A percentile compares a stretch with the other conserved stretches of the same genome.
Conservation (phyloP, 208 protist species). For the Vickermania ingenoplastis region DNA sequence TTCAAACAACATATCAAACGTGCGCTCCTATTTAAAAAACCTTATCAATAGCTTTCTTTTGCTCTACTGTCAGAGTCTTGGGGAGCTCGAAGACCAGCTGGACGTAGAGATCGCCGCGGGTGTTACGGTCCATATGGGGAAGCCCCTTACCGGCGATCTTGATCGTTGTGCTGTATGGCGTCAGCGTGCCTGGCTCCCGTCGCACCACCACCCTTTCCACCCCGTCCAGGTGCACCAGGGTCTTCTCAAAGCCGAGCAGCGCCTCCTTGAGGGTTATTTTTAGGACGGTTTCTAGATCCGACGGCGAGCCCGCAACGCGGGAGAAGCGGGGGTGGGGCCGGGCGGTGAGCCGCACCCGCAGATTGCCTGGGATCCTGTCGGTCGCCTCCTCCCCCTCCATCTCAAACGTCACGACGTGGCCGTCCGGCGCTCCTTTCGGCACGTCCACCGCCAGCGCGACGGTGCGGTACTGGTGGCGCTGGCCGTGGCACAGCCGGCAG, state of each 20-base stretch:
- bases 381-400: conserved; percentile 79
- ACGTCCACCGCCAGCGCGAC: conserved; percentile 51
- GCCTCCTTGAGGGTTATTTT: conserved; percentile 80
- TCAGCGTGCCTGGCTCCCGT: conserved; percentile 20
- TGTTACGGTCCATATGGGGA: conserved; percentile 56
- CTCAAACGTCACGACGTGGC: conserved; percentile 63
- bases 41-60: conserved; percentile 26
- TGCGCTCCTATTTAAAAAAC: not conserved
- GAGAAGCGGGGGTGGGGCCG: conserved; percentile 62
- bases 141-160: conserved; percentile 85
- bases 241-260: conserved; percentile 80
- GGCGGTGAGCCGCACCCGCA: conserved; percentile 45
- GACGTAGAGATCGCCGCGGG: conserved; percentile 86
- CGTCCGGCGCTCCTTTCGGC: conserved; percentile 59
- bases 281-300: conserved; percentile 70
- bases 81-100: conserved; percentile 74
- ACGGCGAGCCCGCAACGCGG: conserved; percentile 19
- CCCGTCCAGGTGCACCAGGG: conserved; percentile 82
- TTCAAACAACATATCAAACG: not conserved
- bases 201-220: conserved; percentile 31
- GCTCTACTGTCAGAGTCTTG: conserved; percentile 29
- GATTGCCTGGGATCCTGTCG: conserved; percentile 73
- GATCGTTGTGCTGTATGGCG: conserved; percentile 59
- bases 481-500: conserved; percentile 71
- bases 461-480: conserved; percentile 36